Evolutionary conservation across 768 basidiomycete genomes (phyloP), one percentile per base, ranked within the genome.

Genomic region (Lentinula boryana): DNA sequence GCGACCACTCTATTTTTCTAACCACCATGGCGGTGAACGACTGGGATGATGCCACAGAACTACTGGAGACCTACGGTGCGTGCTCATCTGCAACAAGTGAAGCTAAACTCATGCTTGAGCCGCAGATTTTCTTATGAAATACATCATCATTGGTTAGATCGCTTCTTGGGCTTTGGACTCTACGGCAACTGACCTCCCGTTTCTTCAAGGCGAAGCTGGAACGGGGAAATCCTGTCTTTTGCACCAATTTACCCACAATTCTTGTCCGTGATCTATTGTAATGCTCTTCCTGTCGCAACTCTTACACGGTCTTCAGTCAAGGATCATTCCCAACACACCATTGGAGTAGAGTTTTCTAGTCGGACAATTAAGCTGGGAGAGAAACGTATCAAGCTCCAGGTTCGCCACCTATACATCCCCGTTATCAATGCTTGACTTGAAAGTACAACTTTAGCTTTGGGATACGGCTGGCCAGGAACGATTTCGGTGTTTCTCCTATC

Each of bases 271-370:
- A 55, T 56, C 55, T 38, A 15, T 40, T 49, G 23, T 60, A 10
- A 32, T 56, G 40, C 38, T 56, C 23, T 56, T 31, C 38, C 55
- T 56, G 40, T 18, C 43, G 46, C 62, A 4, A 33, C 58, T 64
- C 54, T 49, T 10, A 18, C 38, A 21, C n/a, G 61, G 63, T 52
- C 62, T 62, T n/a, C 68, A 97, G 95, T 95, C 82, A 96, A 95
- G 76, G 89, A 93, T 66, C 90, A 96, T 74, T 94, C 94, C 5
- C 91, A 95, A 75, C 97, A 98, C 72, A 98, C 97, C 13, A 98
- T 99, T 61, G 97, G 96, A 9, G 97, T 99, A 32, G 97, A 98
- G 70, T 98, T 99, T 71, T 94, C 94, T 16, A 96, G 94, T 70
- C 81, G 95, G 66, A 95, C 94, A 0, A 85, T 99, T 62, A 89